A percentile compares a stretch with the other conserved stretches of the same genome.
These are phyloP conservation scores for Toxicodendron radicans DNA, from an alignment of 345 rosid genomes.

Conservation along the genomic window DNA sequence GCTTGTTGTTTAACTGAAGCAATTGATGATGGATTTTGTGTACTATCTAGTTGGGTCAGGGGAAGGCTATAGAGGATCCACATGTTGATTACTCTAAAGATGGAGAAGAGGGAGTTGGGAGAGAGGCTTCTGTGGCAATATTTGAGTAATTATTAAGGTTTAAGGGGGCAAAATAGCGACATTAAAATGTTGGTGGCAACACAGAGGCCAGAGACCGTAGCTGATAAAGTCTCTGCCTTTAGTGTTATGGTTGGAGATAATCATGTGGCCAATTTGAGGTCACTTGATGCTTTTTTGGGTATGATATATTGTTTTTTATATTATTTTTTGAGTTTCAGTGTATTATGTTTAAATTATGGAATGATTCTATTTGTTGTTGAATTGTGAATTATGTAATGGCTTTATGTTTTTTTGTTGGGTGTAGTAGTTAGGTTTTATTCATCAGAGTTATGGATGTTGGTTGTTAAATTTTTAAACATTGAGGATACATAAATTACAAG, in stretches of 20 bases:
- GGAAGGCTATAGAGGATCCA: too few relatives aligned
- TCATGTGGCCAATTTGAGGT: conserved; percentile 81
- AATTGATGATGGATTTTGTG: too few relatives aligned
- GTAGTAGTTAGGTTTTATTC: too few relatives aligned
- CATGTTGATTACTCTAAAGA: too few relatives aligned
- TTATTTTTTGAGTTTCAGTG: background rate
- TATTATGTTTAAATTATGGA: background rate
- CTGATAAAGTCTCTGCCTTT: conserved; percentile 92
- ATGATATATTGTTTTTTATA: conserved; percentile 12
- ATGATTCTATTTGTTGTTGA: too few relatives aligned
- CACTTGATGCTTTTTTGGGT: conserved; percentile 93
- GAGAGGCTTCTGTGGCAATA: conserved; percentile 88
- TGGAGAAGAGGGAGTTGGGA: conserved; percentile 72
- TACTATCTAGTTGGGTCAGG: too few relatives aligned
- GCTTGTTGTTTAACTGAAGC: too few relatives aligned
- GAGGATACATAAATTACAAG: too few relatives aligned
- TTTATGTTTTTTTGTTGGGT: too few relatives aligned
- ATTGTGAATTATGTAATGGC: too few relatives aligned
- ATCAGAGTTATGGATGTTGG: too few relatives aligned
- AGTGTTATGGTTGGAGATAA: conserved; percentile 87
- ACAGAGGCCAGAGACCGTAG: conserved; percentile 89
- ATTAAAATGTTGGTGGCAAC: conserved; percentile 85
- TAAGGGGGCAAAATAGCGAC: conserved; percentile 74
- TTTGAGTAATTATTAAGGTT: conserved; percentile 53
- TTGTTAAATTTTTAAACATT: too few relatives aligned